Evolutionary conservation across 2,329 filamentous ascomycete genomes (phyloP).

Genomic region (Colletotrichum eremochloae): DNA sequence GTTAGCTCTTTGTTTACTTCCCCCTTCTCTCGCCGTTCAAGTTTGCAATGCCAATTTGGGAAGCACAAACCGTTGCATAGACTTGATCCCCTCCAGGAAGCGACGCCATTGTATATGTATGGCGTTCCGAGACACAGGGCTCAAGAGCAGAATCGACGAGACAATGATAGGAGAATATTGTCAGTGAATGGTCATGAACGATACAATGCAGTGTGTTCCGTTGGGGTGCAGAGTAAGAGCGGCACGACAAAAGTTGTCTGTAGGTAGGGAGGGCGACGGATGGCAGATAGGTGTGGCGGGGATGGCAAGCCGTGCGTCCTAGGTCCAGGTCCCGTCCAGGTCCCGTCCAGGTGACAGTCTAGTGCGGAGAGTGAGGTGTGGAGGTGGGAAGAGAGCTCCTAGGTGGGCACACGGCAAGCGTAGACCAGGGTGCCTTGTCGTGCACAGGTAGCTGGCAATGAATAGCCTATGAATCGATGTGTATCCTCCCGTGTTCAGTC

Average conservation of each 20-base stretch:
- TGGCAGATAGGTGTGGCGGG: slow-evolving; percentile 31
- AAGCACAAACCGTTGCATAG: slow-evolving; percentile 68
- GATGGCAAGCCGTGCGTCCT: slow-evolving; percentile 31
- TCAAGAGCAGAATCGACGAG: slow-evolving; percentile 29
- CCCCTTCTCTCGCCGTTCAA: neutral
- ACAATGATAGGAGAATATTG: slow-evolving; percentile 22
- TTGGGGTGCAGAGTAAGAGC: slow-evolving; percentile 25
- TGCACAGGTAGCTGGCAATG: neutral
- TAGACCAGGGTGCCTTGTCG: slow-evolving; percentile 29
- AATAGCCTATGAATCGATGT: neutral
- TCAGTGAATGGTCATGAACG: slow-evolving; percentile 38
- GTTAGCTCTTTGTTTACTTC: slow-evolving; percentile 45
- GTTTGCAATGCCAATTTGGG: slow-evolving; percentile 25
- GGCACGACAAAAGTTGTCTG: slow-evolving; percentile 30
- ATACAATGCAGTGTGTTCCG: slow-evolving; percentile 22
- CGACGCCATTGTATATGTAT: slow-evolving; percentile 52
- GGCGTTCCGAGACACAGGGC: slow-evolving; percentile 41
- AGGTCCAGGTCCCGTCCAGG: slow-evolving; percentile 20
- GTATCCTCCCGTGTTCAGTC: neutral
- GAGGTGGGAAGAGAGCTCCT: slow-evolving; percentile 21
- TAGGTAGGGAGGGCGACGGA: slow-evolving; percentile 2
- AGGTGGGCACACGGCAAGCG: slow-evolving; percentile 19
- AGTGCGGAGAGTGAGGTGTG: slow-evolving; percentile 34
- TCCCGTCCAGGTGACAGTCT: slow-evolving; percentile 19
- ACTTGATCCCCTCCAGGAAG: slow-evolving; percentile 60